These are phyloP conservation scores for Albugo laibachii DNA, from an alignment of 352 stramenopile species.

Conservation along the genomic window DNA sequence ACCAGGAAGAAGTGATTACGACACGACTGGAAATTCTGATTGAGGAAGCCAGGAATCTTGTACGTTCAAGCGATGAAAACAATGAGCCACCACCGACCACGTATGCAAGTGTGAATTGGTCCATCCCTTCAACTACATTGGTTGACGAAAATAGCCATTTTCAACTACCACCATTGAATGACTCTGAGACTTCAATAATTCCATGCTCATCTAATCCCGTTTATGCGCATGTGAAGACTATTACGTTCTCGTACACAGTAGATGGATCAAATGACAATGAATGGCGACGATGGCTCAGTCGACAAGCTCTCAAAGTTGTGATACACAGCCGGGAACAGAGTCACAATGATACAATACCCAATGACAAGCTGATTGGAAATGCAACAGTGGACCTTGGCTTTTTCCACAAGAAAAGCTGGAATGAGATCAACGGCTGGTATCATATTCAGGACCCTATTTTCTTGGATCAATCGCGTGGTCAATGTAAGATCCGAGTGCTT, in stretches of 20 bases:
- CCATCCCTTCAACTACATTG: too few species aligned
- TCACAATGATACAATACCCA: background rate
- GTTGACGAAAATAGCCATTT: too few species aligned
- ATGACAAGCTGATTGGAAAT: background rate
- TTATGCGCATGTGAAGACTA: too few species aligned
- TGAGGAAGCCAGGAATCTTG: too few species aligned
- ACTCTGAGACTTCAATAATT: too few species aligned
- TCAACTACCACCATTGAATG: too few species aligned
- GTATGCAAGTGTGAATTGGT: too few species aligned
- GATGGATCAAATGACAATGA: background rate
- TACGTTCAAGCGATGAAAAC: too few species aligned
- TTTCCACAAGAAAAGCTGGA: background rate
- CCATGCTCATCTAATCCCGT: too few species aligned
- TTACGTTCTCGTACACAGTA: background rate
- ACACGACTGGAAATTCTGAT: too few species aligned
- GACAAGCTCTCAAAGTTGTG: background rate
- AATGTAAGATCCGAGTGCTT: background rate
- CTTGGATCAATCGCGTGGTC: background rate
- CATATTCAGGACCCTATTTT: background rate
- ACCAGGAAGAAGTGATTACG: too few species aligned
- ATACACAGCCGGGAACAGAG: background rate
- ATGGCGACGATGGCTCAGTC: background rate
- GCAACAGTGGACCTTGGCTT: background rate
- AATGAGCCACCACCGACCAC: too few species aligned
- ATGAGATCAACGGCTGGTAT: slow-evolving; percentile 1